phyloP scores from a whole-genome alignment of 305 asterid genomes.

The Striga hermonthica region DNA sequence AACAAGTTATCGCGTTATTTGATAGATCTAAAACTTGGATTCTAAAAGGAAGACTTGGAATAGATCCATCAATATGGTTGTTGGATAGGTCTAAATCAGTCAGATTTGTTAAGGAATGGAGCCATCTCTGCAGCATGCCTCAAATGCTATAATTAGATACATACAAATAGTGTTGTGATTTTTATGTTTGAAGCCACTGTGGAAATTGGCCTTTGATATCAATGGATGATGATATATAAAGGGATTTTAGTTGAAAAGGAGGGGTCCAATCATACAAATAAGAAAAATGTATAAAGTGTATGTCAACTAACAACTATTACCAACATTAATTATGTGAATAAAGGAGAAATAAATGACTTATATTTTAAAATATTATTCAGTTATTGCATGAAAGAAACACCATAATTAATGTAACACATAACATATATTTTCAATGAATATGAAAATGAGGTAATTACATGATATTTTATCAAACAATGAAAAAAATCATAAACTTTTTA shows the following conservation, averaged over 20 bases:
- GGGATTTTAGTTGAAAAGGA: conserved; percentile 5
- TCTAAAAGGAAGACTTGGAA: neutral
- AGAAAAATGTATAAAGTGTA: too few relatives aligned
- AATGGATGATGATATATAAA: neutral
- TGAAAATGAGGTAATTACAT: too few relatives aligned
- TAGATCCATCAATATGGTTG: neutral
- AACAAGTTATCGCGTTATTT: neutral
- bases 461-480: too few relatives aligned
- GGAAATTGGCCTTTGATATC: conserved; percentile 28
- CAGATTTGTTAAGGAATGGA: neutral
- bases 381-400: too few relatives aligned
- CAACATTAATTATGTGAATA: too few relatives aligned
- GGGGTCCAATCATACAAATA: conserved; percentile 26
- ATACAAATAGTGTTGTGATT: neutral
- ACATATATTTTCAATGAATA: too few relatives aligned
- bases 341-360: too few relatives aligned
- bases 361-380: too few relatives aligned
- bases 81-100: neutral
- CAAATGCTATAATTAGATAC: neutral
- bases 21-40: neutral
- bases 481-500: too few relatives aligned
- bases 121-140: conserved; percentile 3
- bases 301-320: too few relatives aligned
- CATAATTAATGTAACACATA: too few relatives aligned
- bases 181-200: conserved; percentile 25